phyloP scores from a whole-genome alignment of 306 rosid genomes.

The Dicorynia guianensis region DNA sequence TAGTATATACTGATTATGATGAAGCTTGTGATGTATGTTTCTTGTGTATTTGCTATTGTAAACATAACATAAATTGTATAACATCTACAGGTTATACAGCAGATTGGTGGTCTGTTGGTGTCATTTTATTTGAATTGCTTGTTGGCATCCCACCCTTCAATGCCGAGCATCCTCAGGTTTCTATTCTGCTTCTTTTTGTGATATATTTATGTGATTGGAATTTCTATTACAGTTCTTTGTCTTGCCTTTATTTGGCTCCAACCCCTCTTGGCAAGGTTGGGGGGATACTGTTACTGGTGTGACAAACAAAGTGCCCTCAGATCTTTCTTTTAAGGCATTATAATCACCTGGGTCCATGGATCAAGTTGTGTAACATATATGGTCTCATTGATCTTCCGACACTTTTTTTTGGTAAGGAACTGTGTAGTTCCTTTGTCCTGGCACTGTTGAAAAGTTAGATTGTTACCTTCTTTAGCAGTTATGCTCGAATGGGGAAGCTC shows the following conservation, averaged over 20 bases:
- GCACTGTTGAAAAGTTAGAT: not conserved
- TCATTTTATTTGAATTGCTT: conserved; percentile 93
- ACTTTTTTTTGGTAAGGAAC: not conserved
- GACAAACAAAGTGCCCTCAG: not conserved
- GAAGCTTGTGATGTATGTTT: conserved; percentile 25
- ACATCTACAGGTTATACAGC: conserved; percentile 80
- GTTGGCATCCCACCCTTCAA: conserved; percentile 99
- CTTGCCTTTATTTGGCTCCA: conserved; percentile 5
- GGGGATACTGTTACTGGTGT: not conserved
- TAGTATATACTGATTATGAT: conserved; percentile 8
- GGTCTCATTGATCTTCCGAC: not conserved
- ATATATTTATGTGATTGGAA: conserved; percentile 19
- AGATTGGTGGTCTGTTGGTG: conserved; percentile 99
- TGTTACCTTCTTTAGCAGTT: not conserved
- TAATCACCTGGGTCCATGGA: not conserved
- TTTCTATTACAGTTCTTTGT: conserved; percentile 25
- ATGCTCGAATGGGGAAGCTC: not conserved
- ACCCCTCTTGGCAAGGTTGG: not conserved
- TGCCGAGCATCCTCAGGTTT: conserved; percentile 99
- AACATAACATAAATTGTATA: conserved; percentile 25
- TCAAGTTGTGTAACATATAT: not conserved
- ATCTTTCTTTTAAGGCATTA: not conserved
- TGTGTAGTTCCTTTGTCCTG: not conserved
- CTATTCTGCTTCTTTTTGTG: conserved; percentile 25
- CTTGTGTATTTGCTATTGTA: conserved; percentile 27